Evolutionary conservation across 352 stramenopile species (phyloP), one percentile per base, ranked within the genome.

Genomic region (Ophiocytium majus): DNA sequence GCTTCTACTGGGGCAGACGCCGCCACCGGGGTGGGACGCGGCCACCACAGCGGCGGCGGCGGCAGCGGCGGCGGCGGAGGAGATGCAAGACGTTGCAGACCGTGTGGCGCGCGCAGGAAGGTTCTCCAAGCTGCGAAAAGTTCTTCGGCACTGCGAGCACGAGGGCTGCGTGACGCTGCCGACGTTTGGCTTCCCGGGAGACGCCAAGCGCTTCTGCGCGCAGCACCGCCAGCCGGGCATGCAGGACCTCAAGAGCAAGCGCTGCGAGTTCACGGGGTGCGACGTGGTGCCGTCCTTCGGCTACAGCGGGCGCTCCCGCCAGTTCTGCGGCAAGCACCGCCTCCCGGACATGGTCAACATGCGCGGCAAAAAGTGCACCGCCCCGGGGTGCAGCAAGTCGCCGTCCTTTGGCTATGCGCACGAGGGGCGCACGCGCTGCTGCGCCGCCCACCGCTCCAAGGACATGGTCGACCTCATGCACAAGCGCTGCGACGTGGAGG

Each of bases 271-370:
- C 28, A n/a, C 36, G 0, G 50, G 50, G 0, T 86, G 82, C 82
- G 49, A 34, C 14, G 76, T 28, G 0, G 76, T 57, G 64, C 49
- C 83, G 0, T 84, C 76, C 0, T 86, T 86, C 23, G 83, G 78
- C 10, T 50, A 75, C 43, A 28, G 79, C 14, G 82, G 82, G 35
- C 50, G 35, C 63, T 84, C 74, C 17, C 34, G 35, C 31, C 74
- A 50, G 37, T 80, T 50, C 63, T 86, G 82, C 64, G 50, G 36
- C 10, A 10, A 78, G n/a, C 82, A 86, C 50, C 36, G n/a, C 36
- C 34, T 28, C 34, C 17, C 43, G 19, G 82, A 43, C 31, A 86
- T 86, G 82, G 82, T 86, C 1, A 86, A 86, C 76, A 23, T 86
- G 23, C 17, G 37, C 19, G 37, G 50, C 19, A 83, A 78, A 49